Percentiles rank a stretch among this genome's conserved stretches.
phyloP scores from a whole-genome alignment of 352 stramenopile species.

The Phytophthora quininea region DNA sequence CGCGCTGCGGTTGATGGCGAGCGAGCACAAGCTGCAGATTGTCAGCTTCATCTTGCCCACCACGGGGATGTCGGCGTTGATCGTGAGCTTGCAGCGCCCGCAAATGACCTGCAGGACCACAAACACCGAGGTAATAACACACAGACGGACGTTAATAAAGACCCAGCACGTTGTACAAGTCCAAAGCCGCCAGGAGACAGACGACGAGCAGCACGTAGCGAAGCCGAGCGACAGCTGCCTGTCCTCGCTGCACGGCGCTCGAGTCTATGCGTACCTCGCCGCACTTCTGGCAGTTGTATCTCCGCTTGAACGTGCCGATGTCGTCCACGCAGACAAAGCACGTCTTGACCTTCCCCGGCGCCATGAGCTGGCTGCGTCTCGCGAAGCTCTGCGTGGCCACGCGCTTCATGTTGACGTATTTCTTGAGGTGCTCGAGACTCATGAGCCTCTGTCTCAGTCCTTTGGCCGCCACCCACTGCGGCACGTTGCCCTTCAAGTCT shows the following conservation, averaged over 20 bases:
- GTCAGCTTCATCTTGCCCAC: conserved; percentile 88
- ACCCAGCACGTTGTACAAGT: conserved; percentile 2
- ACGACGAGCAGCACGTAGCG: conserved; percentile 15
- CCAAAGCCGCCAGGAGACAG: conserved; percentile 4
- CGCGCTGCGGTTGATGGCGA: conserved; percentile 75
- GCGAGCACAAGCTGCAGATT: conserved; percentile 80
- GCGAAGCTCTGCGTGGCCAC: conserved; percentile 77
- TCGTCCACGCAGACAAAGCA: conserved; percentile 85
- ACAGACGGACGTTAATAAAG: conserved; percentile 22
- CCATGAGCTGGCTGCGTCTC: conserved; percentile 67
- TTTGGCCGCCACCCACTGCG: conserved; percentile 68
- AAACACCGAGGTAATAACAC: conserved; percentile 20
- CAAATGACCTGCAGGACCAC: conserved; percentile 59
- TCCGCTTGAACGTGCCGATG: conserved; percentile 79
- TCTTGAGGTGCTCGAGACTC: conserved; percentile 79
- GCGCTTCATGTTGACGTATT: conserved; percentile 83
- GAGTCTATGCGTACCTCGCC: conserved; percentile 52
- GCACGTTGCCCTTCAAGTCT: conserved; percentile 81
- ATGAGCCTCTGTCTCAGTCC: conserved; percentile 70
- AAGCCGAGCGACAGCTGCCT: neutral
- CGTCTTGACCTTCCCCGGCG: conserved; percentile 71
- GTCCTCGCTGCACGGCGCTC: neutral
- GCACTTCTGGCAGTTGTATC: conserved; percentile 88
- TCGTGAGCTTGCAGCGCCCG: conserved; percentile 69
- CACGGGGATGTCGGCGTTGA: conserved; percentile 82